Evolutionary conservation across 2,329 filamentous ascomycete species (phyloP).

Genomic region (Exophiala oligosperma): DNA sequence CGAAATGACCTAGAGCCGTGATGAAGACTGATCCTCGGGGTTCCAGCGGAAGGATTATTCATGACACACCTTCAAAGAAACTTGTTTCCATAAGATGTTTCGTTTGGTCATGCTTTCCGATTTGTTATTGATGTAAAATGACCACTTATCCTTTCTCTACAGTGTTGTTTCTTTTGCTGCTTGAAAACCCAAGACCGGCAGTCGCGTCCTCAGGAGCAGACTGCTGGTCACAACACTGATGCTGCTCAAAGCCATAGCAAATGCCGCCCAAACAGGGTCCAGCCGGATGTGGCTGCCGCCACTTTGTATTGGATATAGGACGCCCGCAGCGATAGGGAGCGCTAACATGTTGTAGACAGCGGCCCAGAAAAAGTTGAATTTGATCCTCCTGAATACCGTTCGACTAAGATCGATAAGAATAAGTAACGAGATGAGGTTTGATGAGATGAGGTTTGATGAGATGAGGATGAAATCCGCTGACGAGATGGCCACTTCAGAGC

Average conservation of each 20-base stretch:
- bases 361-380: slow-evolving; percentile 32
- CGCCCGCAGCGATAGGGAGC: slow-evolving; percentile 29
- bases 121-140: no score
- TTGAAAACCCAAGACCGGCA: slow-evolving; percentile 8
- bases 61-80: no score
- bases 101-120: no score
- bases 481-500: slow-evolving; percentile 27
- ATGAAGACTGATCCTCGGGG: no score
- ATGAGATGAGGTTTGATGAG: slow-evolving; percentile 19
- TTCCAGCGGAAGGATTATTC: no score
- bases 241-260: slow-evolving; percentile 82
- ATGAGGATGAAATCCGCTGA: slow-evolving; percentile 29
- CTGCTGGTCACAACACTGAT: slow-evolving; percentile 78
- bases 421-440: no score
- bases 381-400: slow-evolving; percentile 27
- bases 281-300: slow-evolving; percentile 10
- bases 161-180: background rate
- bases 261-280: slow-evolving; percentile 63
- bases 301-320: slow-evolving; percentile 21
- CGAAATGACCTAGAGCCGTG: no score
- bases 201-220: slow-evolving; percentile 40
- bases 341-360: slow-evolving; percentile 27
- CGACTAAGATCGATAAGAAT: slow-evolving; percentile 24
- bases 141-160: slow-evolving; percentile 6
- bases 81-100: no score